Evolutionary conservation across 495 filamentous ascomycete genomes (phyloP).

Genomic region (Lindgomyces ingoldianus): DNA sequence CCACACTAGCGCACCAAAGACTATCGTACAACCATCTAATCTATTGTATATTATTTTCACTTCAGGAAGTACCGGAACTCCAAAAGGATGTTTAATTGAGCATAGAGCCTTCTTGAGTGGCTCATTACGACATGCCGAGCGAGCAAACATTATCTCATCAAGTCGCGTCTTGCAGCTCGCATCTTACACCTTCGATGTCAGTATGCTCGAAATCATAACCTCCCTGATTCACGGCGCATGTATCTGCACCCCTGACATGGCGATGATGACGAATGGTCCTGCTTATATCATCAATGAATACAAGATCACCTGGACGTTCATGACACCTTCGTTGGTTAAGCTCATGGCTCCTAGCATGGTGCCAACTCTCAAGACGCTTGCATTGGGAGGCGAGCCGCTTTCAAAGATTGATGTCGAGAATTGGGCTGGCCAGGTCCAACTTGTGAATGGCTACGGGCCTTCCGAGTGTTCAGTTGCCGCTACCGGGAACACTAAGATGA

Average conservation of each 20-base stretch:
- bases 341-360: conserved; percentile 30
- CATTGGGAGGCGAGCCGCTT: conserved; percentile 33
- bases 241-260: conserved; percentile 62
- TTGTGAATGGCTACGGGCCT: conserved; percentile 35
- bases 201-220: conserved; percentile 54
- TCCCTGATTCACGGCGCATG: conserved; percentile 57
- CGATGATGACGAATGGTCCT: conserved; percentile 55
- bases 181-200: conserved; percentile 58
- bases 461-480: conserved; percentile 29
- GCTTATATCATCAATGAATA: conserved; percentile 52
- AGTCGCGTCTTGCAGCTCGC: conserved; percentile 57
- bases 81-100: conserved; percentile 53
- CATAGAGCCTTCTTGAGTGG: conserved; percentile 54
- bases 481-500: conserved; percentile 21
- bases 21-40: conserved; percentile 33
- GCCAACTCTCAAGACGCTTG: conserved; percentile 33
- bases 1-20: conserved; percentile 5
- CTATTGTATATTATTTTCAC: conserved; percentile 55
- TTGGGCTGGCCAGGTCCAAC: conserved; percentile 29
- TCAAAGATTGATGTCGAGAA: conserved; percentile 24
- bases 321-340: conserved; percentile 55
- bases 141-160: conserved; percentile 44
- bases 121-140: conserved; percentile 48
- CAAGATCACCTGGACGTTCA: conserved; percentile 54
- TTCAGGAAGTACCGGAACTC: conserved; percentile 55